phyloP scores from a whole-genome alignment of 1,284 basidiomycete genomes.

The Mixia osmundae region DNA sequence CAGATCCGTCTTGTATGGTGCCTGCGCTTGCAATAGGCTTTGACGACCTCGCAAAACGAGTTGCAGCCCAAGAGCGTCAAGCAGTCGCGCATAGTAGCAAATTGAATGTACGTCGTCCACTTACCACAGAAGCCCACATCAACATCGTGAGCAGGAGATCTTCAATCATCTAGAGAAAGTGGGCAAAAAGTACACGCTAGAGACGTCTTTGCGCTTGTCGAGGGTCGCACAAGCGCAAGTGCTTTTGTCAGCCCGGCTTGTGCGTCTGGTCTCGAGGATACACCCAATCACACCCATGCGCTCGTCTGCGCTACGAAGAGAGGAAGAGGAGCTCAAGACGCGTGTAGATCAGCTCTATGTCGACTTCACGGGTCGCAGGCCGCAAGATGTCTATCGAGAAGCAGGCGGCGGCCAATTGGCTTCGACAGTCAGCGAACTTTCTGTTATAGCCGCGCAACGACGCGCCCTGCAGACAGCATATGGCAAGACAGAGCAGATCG shows the following conservation, averaged over 20 bases:
- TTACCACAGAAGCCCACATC: background rate
- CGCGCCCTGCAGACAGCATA: background rate
- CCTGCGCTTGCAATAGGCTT: background rate
- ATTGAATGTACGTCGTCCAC: background rate
- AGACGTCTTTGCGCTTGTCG: background rate
- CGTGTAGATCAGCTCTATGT: background rate
- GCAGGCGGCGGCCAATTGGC: background rate
- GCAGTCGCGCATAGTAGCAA: background rate
- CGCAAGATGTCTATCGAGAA: background rate
- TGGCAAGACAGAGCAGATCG: background rate
- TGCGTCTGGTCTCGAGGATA: background rate
- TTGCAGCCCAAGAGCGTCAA: background rate
- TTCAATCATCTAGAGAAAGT: background rate
- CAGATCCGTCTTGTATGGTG: background rate
- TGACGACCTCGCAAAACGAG: background rate
- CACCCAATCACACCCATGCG: constrained; percentile 1
- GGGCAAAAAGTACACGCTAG: background rate
- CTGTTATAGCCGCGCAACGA: background rate
- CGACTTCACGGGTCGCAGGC: constrained; percentile 1
- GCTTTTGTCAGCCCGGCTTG: background rate
- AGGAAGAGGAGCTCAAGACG: constrained; percentile 1
- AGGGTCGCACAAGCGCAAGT: background rate
- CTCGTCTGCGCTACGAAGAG: background rate
- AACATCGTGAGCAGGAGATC: constrained; percentile 1
- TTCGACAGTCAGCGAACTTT: background rate